phyloP scores from a whole-genome alignment of 148 eudicot genomes.

The Limonium bicolor region DNA sequence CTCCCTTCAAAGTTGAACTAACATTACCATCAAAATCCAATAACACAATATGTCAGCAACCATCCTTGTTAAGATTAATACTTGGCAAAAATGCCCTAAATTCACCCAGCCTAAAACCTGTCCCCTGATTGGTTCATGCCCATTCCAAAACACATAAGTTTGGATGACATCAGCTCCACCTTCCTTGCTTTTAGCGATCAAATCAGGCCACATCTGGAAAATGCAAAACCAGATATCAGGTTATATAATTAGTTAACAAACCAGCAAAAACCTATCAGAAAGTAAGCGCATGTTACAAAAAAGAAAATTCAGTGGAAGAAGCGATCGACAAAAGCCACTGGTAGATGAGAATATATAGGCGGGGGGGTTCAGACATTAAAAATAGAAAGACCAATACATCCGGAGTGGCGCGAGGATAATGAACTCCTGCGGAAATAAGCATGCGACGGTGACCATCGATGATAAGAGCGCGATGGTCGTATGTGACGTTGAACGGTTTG shows the following conservation, averaged over 20 bases:
- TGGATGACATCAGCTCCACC: constrained; percentile 88
- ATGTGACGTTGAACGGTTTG: constrained; percentile 71
- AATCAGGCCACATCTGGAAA: constrained; percentile 80
- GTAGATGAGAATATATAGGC: too few relatives aligned
- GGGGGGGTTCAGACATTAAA: too few relatives aligned
- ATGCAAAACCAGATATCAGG: constrained; percentile 1
- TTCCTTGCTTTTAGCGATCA: constrained; percentile 82
- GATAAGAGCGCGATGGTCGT: constrained; percentile 67
- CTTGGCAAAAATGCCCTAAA: too few relatives aligned
- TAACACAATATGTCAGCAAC: background rate
- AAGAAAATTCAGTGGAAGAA: too few relatives aligned
- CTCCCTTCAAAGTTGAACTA: constrained; percentile 86
- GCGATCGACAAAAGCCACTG: too few relatives aligned
- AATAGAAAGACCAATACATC: constrained; percentile 22
- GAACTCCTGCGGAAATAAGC: constrained; percentile 79
- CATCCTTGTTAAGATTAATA: too few relatives aligned
- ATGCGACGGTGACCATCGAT: constrained; percentile 75
- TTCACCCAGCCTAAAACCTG: constrained; percentile 32
- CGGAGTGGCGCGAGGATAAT: constrained; percentile 92
- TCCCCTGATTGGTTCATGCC: constrained; percentile 77
- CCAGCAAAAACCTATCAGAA: background rate
- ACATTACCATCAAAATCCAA: background rate
- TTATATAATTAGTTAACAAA: background rate
- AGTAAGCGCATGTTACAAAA: background rate
- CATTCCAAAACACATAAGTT: constrained; percentile 89